Evolutionary conservation across 2,329 filamentous ascomycete genomes (phyloP), one percentile per base, ranked within the genome.

Genomic region (Sclerotinia borealis): DNA sequence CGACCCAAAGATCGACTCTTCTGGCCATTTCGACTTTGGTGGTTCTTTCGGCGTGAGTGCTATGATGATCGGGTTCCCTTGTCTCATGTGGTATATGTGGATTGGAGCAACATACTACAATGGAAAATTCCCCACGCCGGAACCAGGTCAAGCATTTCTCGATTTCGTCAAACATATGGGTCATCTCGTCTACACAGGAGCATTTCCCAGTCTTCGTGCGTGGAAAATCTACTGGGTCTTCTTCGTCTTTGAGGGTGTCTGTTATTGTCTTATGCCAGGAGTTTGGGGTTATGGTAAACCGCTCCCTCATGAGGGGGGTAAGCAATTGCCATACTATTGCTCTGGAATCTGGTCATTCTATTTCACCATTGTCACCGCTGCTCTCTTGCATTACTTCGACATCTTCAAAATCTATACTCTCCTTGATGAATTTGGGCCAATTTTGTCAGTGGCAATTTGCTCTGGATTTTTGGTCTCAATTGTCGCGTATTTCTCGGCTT

Each of bases 31-130:
- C 70, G 96, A 99, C 75, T 99, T 98, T 74, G 93, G 93, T 67
- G 95, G 95, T 64, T 87, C 91, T 3, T 75, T 83, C n/a, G 93
- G 95, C 62, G 89, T 93, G 48, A 78, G 84, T 19, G 80, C 84
- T 69, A 92, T 97, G 85, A 98, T 98, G 92, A 83, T 92, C 67
- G 86, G 89, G 51, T 99, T 98, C 77, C 95, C 95, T n/a, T 67
- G 88, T 43, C 83, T 99, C 71, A 98, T 98, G 93, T 97, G 91
- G 84, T 98, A 97, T 79, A 96, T 99, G 93, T 98, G 93, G 93
- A 88, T 96, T 76, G 95, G 95, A 58, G 90, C 93, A 39, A 93
- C 88, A 56, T 96, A 93, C 79, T 99, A 97, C 78, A 81, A 92
- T 74, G 93, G 93, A 70, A 87, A 90, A 67, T 81, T 96, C 59